A percentile compares a stretch with the other conserved stretches of the same genome.
These are phyloP conservation scores for Solanum habrochaites DNA, from an alignment of 257 asterid species.

Conservation along the genomic window DNA sequence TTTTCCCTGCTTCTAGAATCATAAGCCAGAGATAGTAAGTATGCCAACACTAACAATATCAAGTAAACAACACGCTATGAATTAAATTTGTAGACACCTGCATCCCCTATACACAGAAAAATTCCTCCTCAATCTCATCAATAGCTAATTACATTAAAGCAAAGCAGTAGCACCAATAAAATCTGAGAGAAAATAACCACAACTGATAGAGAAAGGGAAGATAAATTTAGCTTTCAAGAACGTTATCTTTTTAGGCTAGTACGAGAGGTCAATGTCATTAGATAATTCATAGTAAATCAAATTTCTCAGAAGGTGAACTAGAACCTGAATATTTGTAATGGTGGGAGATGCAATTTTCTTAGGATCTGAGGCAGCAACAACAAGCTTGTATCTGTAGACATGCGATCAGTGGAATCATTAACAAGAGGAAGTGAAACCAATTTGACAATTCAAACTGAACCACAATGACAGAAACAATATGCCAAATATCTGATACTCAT, in stretches of 20 bases:
- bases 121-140: not conserved
- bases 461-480: not conserved
- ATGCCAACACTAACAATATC: not conserved
- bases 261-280: not conserved
- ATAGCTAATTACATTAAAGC: not conserved
- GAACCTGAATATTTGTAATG: constrained; percentile 78
- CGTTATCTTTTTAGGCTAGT: not conserved
- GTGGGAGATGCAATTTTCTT: constrained; percentile 83
- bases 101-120: not conserved
- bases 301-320: constrained; percentile 1
- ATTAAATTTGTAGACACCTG: not conserved
- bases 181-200: not conserved
- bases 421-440: not conserved
- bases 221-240: not conserved
- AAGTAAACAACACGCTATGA: not conserved
- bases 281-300: not conserved
- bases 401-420: not conserved
- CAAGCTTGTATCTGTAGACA: constrained; percentile 71
- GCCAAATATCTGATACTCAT: not conserved
- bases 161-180: not conserved
- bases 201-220: not conserved
- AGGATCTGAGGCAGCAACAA: constrained; percentile 77
- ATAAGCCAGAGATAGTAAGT: not conserved
- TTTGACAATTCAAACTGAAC: not conserved
- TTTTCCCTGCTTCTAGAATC: not conserved